A percentile compares a stretch with the other conserved stretches of the same genome.
phyloP scores from a whole-genome alignment of 2,329 filamentous ascomycete species.

The Trichoderma oligosporum region DNA sequence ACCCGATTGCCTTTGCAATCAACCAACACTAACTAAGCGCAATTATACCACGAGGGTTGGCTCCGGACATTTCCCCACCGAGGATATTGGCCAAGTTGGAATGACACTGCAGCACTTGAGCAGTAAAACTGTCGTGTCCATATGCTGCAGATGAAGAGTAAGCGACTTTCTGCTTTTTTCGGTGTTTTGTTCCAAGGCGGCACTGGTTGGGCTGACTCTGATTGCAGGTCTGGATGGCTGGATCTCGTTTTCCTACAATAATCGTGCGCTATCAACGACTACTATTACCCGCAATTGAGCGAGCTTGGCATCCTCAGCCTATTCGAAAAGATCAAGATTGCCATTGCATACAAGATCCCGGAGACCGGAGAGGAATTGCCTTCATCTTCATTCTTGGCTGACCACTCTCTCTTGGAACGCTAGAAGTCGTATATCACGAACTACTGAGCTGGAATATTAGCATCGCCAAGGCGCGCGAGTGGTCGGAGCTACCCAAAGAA shows the following conservation, averaged over 20 bases:
- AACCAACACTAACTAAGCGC: slow-evolving; percentile 46
- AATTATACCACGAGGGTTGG: slow-evolving; percentile 14
- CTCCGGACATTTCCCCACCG: background rate
- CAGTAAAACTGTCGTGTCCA: slow-evolving; percentile 36
- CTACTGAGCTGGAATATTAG: slow-evolving; percentile 65
- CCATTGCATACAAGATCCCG: slow-evolving; percentile 26
- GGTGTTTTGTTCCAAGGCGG: too few relatives aligned
- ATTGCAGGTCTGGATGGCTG: background rate
- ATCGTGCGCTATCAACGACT: slow-evolving; percentile 53
- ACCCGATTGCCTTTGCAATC: slow-evolving; percentile 50
- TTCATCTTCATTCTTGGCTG: slow-evolving; percentile 64
- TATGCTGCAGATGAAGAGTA: slow-evolving; percentile 53
- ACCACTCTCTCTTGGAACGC: slow-evolving; percentile 53
- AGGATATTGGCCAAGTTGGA: slow-evolving; percentile 30
- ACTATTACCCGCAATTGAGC: slow-evolving; percentile 57
- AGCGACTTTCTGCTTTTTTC: slow-evolving; percentile 18
- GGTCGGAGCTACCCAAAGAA: background rate
- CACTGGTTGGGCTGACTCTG: background rate
- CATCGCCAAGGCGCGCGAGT: slow-evolving; percentile 54
- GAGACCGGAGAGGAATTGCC: slow-evolving; percentile 26
- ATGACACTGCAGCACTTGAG: slow-evolving; percentile 47
- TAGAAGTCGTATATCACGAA: slow-evolving; percentile 64
- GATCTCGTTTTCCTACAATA: background rate
- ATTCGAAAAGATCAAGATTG: slow-evolving; percentile 49
- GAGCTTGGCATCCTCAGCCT: slow-evolving; percentile 58